Evolutionary conservation across 768 basidiomycete species (phyloP), one percentile per base, ranked within the genome.

Genomic region (Asterophora lycoperdoides): DNA sequence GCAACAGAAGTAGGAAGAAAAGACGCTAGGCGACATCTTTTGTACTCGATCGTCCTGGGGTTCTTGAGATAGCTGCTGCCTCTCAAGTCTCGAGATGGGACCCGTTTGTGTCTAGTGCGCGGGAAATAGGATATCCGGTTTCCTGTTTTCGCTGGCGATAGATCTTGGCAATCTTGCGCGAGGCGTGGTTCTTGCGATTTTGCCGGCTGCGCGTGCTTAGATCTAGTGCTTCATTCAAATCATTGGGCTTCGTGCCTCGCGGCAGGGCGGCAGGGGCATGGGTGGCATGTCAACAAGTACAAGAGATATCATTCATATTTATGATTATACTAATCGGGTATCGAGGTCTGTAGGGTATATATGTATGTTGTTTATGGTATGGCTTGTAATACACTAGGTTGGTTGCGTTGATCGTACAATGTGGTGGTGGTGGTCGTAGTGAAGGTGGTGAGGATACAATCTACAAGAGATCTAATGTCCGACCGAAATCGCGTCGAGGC

Each of bases 1-100:
- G 56, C 41, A 56, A 60, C 32, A 61, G 54, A 50, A 55, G 53
- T 44, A 53, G 50, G 52, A 59, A 54, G 52, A 57, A 56, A 55
- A 60, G 56, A 43, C 38, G 29, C 29, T 57, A 53, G 23, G 51
- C 43, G 30, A 32, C 26, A 26, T 20, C 32, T 39, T 20, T 34
- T 41, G 29, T 41, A 7, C 14, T 43, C 30, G n/a, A 9, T 44
- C 44, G 11, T 45, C 6, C 11, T 11, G 42, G 23, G 6, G 44
- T 41, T 40, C 35, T 23, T 35, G 30, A 13, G 17, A 36, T 15
- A n/a, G 5, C 36, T 43, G 33, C 19, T 28, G 11, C 10, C 5
- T 33, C 28, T 4, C 15, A 39, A 40, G 26, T 30, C 30, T 53
- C 51, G 23, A 23, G 23, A 23, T 23, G 23, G 23, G 23, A 3